These are phyloP conservation scores for Exserohilum rostratum DNA, from an alignment of 2,329 filamentous ascomycete genomes.

Conservation along the genomic window DNA sequence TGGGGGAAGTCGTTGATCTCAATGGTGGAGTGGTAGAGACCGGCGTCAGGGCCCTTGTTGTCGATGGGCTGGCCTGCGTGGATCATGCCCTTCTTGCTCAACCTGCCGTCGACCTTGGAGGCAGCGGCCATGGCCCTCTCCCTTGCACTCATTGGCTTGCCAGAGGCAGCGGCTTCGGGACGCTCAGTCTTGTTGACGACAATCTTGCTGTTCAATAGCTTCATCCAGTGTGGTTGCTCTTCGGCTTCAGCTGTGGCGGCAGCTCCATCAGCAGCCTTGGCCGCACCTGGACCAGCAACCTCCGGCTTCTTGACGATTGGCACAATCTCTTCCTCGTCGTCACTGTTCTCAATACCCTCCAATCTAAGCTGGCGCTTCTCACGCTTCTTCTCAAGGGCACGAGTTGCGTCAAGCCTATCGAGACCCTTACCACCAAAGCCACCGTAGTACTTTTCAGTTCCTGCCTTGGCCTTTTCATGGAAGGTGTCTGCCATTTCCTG, in stretches of 20 bases:
- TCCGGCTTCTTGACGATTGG: slow-evolving; percentile 64
- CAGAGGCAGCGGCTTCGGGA: slow-evolving; percentile 51
- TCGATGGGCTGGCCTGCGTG: slow-evolving; percentile 93
- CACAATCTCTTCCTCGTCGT: slow-evolving; percentile 73
- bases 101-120: slow-evolving; percentile 85
- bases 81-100: slow-evolving; percentile 87
- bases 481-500: slow-evolving; percentile 70
- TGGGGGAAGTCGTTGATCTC: slow-evolving; percentile 99
- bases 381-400: slow-evolving; percentile 82
- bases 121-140: slow-evolving; percentile 91
- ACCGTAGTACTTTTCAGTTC: slow-evolving; percentile 82
- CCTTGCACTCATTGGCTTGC: slow-evolving; percentile 65
- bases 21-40: slow-evolving; percentile 93
- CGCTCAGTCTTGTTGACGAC: slow-evolving; percentile 74
- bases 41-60: slow-evolving; percentile 97
- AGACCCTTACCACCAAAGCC: slow-evolving; percentile 96
- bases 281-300: slow-evolving; percentile 43
- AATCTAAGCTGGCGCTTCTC: slow-evolving; percentile 80
- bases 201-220: slow-evolving; percentile 68
- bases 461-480: slow-evolving; percentile 87
- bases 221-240: slow-evolving; percentile 40
- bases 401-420: slow-evolving; percentile 87
- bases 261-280: slow-evolving; percentile 31
- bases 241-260: slow-evolving; percentile 21
- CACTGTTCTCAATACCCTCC: slow-evolving; percentile 85